phyloP scores from a whole-genome alignment of 2,329 filamentous ascomycete genomes.

The Aspergillus caelatus region DNA sequence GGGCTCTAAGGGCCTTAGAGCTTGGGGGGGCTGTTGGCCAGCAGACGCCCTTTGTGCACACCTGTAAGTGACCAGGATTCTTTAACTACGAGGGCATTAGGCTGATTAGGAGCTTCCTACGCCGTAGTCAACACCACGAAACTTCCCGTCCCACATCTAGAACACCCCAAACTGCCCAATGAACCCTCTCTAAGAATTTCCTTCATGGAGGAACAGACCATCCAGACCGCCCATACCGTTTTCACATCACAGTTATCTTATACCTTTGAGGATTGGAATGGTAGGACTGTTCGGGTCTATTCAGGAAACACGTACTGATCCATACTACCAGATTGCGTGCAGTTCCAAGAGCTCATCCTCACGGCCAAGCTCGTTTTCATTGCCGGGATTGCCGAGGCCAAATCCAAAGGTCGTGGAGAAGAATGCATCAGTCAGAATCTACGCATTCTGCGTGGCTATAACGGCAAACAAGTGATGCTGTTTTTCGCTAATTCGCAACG shows the following conservation, averaged over 20 bases:
- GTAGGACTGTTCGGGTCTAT: slow-evolving; percentile 22
- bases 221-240: slow-evolving; percentile 40
- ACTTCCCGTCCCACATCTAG: slow-evolving; percentile 45
- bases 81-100: background rate
- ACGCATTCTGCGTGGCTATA: slow-evolving; percentile 40
- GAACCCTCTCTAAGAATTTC: slow-evolving; percentile 42
- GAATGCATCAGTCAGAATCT: slow-evolving; percentile 50
- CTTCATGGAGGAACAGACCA: slow-evolving; percentile 48
- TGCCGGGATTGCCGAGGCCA: slow-evolving; percentile 46
- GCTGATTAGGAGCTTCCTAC: slow-evolving; percentile 1
- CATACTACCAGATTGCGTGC: slow-evolving; percentile 38
- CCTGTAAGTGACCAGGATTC: slow-evolving; percentile 33
- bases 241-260: slow-evolving; percentile 47
- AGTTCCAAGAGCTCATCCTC: slow-evolving; percentile 45
- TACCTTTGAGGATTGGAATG: slow-evolving; percentile 46
- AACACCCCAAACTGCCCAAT: slow-evolving; percentile 41
- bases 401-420: slow-evolving; percentile 48
- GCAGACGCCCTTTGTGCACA: slow-evolving; percentile 41
- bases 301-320: slow-evolving; percentile 5
- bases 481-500: slow-evolving; percentile 49
- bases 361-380: slow-evolving; percentile 43
- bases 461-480: slow-evolving; percentile 39
- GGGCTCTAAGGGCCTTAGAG: slow-evolving; percentile 40
- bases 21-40: slow-evolving; percentile 41
- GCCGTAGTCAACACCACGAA: slow-evolving; percentile 38